A percentile compares a stretch with the other conserved stretches of the same genome.
These are phyloP conservation scores for Lentinula sp. DNA, from an alignment of 768 basidiomycete species.

Conservation along the genomic window DNA sequence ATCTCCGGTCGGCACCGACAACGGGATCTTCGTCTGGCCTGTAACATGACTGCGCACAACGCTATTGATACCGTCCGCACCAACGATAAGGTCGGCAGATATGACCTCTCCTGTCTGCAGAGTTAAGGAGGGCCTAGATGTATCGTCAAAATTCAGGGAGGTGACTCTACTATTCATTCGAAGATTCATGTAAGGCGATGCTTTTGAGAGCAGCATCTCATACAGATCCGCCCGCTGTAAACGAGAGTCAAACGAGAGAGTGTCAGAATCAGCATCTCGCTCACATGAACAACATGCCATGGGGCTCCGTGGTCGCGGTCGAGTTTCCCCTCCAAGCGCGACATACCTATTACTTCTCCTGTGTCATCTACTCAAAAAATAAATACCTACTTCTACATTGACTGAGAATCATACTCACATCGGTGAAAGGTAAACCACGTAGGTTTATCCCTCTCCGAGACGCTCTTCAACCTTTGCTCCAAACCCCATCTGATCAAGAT, in stretches of 20 bases:
- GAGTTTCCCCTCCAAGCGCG: conserved; percentile 2
- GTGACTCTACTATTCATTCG: conserved; percentile 22
- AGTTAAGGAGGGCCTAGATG: conserved; percentile 21
- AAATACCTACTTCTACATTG: too few species aligned
- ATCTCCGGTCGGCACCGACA: conserved; percentile 21
- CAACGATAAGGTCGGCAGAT: conserved; percentile 25
- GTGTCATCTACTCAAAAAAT: neutral
- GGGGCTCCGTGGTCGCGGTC: conserved; percentile 22
- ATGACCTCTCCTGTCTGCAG: conserved; percentile 29
- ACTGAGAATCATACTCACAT: neutral
- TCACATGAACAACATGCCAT: conserved; percentile 32
- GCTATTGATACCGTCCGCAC: conserved; percentile 49
- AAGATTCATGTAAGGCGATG: conserved; percentile 18
- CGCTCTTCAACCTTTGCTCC: neutral
- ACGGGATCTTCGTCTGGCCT: conserved; percentile 28
- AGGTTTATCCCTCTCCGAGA: conserved; percentile 2
- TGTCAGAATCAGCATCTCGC: neutral
- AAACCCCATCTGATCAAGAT: conserved; percentile 5
- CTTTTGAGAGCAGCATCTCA: conserved; percentile 19
- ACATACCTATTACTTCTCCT: conserved; percentile 2
- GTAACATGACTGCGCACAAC: conserved; percentile 32
- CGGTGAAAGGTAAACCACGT: conserved; percentile 1
- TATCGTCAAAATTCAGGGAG: conserved; percentile 7
- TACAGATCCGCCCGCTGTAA: conserved; percentile 36
- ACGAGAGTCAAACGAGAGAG: conserved; percentile 17